These are phyloP conservation scores for Agrocybe pediades DNA, from an alignment of 768 basidiomycete genomes.

Conservation along the genomic window DNA sequence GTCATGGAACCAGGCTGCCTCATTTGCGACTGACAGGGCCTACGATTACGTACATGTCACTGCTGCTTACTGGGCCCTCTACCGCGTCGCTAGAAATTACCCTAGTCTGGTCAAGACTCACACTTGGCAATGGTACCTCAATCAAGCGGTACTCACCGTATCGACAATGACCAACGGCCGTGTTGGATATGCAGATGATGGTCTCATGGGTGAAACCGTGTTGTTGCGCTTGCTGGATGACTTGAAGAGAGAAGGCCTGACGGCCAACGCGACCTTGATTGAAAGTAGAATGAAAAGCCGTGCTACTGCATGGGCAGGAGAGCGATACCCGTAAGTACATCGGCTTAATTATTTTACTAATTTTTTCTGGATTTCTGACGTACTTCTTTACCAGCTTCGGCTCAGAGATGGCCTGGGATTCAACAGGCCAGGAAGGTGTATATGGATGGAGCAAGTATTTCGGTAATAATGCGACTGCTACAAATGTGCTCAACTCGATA, in stretches of 20 bases:
- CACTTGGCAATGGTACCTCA: constrained; percentile 60
- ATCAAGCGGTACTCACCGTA: constrained; percentile 53
- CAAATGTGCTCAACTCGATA: constrained; percentile 56
- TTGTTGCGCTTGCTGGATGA: constrained; percentile 48
- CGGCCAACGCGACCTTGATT: constrained; percentile 46
- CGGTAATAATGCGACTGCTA: constrained; percentile 50
- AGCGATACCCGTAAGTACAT: constrained; percentile 51
- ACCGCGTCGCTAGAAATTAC: constrained; percentile 60
- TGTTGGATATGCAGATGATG: constrained; percentile 47
- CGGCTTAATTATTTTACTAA: neutral
- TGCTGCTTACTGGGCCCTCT: constrained; percentile 57
- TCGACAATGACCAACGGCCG: constrained; percentile 43
- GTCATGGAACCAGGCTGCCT: constrained; percentile 53
- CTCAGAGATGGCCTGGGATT: constrained; percentile 62
- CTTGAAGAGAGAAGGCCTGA: constrained; percentile 51
- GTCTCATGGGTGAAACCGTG: constrained; percentile 62
- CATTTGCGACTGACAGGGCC: constrained; percentile 49
- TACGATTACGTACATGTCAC: constrained; percentile 55
- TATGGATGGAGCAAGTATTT: constrained; percentile 57
- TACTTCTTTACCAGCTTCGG: constrained; percentile 41
- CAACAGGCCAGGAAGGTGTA: constrained; percentile 59
- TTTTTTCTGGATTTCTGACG: neutral
- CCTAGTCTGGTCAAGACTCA: constrained; percentile 46
- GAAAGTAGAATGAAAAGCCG: constrained; percentile 49
- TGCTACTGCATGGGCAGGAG: constrained; percentile 44